Evolutionary conservation across 345 rosid genomes (phyloP).

Genomic region (Boechera retrofracta): DNA sequence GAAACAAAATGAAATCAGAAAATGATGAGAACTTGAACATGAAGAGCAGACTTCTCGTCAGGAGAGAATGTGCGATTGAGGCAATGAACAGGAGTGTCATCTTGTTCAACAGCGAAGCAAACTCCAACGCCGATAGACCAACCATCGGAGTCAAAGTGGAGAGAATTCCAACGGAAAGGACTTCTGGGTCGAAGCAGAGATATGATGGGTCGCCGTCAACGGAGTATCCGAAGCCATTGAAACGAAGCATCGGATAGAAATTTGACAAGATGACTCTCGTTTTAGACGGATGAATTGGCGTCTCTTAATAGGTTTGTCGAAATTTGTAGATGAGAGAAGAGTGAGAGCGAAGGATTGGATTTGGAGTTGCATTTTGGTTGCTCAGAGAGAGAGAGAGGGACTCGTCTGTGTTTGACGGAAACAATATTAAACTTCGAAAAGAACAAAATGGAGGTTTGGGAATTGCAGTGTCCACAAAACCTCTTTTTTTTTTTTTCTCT

Average conservation of each 20-base stretch:
- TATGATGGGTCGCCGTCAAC: conserved; percentile 35
- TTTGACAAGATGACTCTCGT: conserved; percentile 47
- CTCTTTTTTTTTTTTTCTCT: no score
- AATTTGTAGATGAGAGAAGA: conserved; percentile 45
- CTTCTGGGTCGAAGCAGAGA: conserved; percentile 47
- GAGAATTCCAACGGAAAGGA: conserved; percentile 77
- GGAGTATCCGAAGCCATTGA: conserved; percentile 46
- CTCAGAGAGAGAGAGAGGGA: conserved; percentile 17
- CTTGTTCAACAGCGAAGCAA: conserved; percentile 72
- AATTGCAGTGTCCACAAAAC: no score
- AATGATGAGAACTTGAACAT: conserved; percentile 66
- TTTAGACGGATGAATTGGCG: conserved; percentile 44
- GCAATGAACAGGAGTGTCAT: conserved; percentile 80
- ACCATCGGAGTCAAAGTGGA: conserved; percentile 66
- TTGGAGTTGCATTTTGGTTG: conserved; percentile 63
- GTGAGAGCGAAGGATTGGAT: conserved; percentile 56
- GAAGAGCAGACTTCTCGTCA: conserved; percentile 77
- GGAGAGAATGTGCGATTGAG: conserved; percentile 52
- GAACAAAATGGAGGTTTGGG: no score
- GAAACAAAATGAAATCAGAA: neutral
- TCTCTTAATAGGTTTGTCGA: conserved; percentile 44
- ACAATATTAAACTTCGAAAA: no score
- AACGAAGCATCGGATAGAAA: conserved; percentile 62
- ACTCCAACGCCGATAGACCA: conserved; percentile 86
- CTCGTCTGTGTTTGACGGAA: no score